These are phyloP conservation scores for Saccharomyces hybrid DNA, from an alignment of 1,139 yeast genomes.

Conservation along the genomic window DNA sequence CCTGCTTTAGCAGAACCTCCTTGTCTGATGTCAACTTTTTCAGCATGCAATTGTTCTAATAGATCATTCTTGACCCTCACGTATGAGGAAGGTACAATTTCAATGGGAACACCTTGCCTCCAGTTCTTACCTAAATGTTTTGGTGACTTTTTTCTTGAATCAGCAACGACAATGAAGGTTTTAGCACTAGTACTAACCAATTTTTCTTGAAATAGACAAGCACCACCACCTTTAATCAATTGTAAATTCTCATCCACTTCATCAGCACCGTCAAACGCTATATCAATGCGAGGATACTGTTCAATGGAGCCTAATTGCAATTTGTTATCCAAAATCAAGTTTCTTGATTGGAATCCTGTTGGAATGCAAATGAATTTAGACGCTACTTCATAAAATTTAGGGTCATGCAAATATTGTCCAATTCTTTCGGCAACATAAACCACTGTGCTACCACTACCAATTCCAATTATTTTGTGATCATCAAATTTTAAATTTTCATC, in stretches of 20 bases:
- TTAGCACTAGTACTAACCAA: conserved; percentile 78
- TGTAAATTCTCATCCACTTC: conserved; percentile 79
- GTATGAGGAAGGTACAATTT: conserved; percentile 85
- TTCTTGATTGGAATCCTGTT: conserved; percentile 93
- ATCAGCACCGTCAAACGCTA: conserved; percentile 98
- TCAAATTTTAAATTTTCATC: conserved; percentile 70
- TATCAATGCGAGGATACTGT: conserved; percentile 70
- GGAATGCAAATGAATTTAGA: conserved; percentile 70
- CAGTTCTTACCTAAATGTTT: conserved; percentile 64
- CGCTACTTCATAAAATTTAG: conserved; percentile 38
- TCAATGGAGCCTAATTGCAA: conserved; percentile 74
- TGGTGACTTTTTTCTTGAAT: conserved; percentile 72
- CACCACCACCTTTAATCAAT: conserved; percentile 98
- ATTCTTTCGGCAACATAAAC: conserved; percentile 92
- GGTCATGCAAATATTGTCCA: conserved; percentile 39
- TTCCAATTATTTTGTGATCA: conserved; percentile 70
- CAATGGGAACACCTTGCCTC: conserved; percentile 92
- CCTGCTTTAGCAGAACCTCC: conserved; percentile 95
- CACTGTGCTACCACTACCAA: conserved; percentile 96
- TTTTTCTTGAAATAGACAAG: conserved; percentile 94
- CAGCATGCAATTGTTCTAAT: conserved; percentile 43
- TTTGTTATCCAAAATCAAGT: conserved; percentile 75
- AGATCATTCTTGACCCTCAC: conserved; percentile 67
- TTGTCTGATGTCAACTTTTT: conserved; percentile 57
- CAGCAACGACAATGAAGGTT: conserved; percentile 84